Conservation (phyloP, 306 rosid genomes). For the Prunus kanzakura region DNA sequence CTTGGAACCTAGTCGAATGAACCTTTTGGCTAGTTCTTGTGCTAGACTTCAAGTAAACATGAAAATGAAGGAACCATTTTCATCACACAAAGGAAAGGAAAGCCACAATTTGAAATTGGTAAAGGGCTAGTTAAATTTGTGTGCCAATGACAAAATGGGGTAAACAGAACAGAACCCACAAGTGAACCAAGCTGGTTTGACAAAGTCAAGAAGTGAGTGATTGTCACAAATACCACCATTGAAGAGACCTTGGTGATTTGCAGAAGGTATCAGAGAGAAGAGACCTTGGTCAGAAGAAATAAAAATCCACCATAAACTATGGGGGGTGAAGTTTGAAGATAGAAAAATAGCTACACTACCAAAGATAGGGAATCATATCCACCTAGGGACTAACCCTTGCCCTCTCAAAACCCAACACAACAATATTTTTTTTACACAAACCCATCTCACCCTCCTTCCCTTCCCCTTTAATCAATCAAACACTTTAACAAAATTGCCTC, state of each 20-base stretch:
- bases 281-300: neutral
- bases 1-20: no score
- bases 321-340: conserved; percentile 3
- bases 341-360: neutral
- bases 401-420: conserved; percentile 1
- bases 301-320: conserved; percentile 8
- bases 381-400: conserved; percentile 24
- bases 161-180: neutral
- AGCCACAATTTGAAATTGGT: neutral
- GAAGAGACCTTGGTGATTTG: conserved; percentile 10
- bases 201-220: neutral
- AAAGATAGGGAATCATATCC: conserved; percentile 32
- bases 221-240: neutral
- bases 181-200: neutral
- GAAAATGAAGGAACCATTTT: no score
- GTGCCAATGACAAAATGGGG: no score
- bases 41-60: no score
- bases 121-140: neutral
- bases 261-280: neutral
- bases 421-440: neutral
- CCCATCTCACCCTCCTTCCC: neutral
- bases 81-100: no score
- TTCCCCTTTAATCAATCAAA: conserved; percentile 17
- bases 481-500: neutral
- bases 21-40: no score